Evolutionary conservation across 2,329 filamentous ascomycete species (phyloP).

Genomic region (Colletotrichum orchidophilum): DNA sequence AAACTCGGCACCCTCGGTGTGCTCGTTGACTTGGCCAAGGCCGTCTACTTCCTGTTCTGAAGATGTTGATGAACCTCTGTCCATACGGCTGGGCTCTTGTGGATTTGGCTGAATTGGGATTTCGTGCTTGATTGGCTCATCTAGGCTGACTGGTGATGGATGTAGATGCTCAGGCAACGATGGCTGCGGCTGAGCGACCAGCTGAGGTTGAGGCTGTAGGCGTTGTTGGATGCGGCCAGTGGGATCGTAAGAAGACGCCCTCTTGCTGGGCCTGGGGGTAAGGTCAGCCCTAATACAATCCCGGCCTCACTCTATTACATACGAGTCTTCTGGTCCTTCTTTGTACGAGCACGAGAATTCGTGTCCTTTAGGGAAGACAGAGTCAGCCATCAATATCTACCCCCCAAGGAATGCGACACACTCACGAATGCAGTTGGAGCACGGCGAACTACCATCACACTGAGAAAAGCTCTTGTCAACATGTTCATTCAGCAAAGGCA

Average conservation of each 20-base stretch:
- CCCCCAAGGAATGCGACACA: not conserved
- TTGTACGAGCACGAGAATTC: constrained; percentile 30
- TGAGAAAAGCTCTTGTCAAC: not conserved
- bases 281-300: not conserved
- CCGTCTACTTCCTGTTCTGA: constrained; percentile 31
- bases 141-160: constrained; percentile 21
- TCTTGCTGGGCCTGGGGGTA: not conserved
- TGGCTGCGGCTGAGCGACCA: not conserved
- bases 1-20: constrained; percentile 33
- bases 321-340: constrained; percentile 8
- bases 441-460: constrained; percentile 31
- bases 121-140: constrained; percentile 25
- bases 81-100: not conserved
- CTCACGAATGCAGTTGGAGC: constrained; percentile 32
- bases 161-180: constrained; percentile 9
- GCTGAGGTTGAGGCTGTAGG: not conserved
- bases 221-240: constrained; percentile 14
- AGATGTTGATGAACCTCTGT: constrained; percentile 8
- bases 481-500: not conserved
- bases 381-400: not conserved
- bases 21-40: constrained; percentile 29
- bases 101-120: not conserved
- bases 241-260: not conserved
- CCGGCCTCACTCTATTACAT: not conserved
- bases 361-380: not conserved